Percentiles rank a stretch among this genome's conserved stretches.
Conservation (phyloP, 2,329 filamentous ascomycete species). For the Kalmusia sp. region DNA sequence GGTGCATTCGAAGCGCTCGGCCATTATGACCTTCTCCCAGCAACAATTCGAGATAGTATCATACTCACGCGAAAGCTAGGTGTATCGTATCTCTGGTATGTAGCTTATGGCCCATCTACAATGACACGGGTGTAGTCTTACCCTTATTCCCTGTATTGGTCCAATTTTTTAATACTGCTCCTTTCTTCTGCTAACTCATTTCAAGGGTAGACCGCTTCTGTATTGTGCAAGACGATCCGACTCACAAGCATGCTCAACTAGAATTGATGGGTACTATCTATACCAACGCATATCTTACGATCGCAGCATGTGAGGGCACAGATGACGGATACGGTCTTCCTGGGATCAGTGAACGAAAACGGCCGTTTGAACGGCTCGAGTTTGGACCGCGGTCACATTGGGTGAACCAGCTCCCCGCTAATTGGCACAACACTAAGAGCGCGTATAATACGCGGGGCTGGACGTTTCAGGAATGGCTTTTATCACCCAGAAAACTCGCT, state of each 20-base stretch:
- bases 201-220: conserved; percentile 19
- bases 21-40: too few species aligned
- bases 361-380: neutral
- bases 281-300: conserved; percentile 13
- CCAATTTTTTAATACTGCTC: too few species aligned
- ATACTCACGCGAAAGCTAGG: too few species aligned
- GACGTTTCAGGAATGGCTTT: conserved; percentile 13
- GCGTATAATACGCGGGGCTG: conserved; percentile 10
- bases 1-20: too few species aligned
- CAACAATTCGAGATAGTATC: too few species aligned
- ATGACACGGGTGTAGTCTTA: too few species aligned
- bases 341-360: neutral
- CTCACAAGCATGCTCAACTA: neutral
- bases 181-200: too few species aligned
- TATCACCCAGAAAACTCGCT: conserved; percentile 6
- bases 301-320: conserved; percentile 11
- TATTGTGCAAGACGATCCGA: conserved; percentile 12
- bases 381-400: too few species aligned
- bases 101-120: too few species aligned
- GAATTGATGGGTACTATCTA: conserved; percentile 15
- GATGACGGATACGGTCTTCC: conserved; percentile 6
- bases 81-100: too few species aligned
- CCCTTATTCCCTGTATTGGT: too few species aligned
- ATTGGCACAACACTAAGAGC: neutral
- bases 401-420: too few species aligned